phyloP scores from a whole-genome alignment of 2,329 filamentous ascomycete species.

The Colletotrichum neosansevieriae region DNA sequence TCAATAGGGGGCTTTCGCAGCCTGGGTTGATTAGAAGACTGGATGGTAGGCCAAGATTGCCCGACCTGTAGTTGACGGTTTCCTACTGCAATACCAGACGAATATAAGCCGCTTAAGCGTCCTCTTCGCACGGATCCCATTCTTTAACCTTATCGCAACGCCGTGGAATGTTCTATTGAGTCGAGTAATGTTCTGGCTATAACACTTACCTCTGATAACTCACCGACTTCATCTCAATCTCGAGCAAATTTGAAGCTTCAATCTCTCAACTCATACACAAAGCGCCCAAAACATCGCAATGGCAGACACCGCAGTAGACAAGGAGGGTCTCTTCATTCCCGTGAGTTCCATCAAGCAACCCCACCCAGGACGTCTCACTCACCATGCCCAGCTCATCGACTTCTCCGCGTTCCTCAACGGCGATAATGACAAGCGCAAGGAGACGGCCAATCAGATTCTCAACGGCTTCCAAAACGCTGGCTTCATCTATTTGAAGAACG shows the following conservation, averaged over 20 bases:
- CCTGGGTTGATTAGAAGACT: slow-evolving; percentile 8
- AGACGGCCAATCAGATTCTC: slow-evolving; percentile 79
- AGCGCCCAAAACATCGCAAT: slow-evolving; percentile 44
- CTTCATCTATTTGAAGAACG: slow-evolving; percentile 89
- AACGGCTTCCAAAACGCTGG: slow-evolving; percentile 86
- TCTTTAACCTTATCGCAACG: slow-evolving; percentile 31
- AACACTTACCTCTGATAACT: neutral
- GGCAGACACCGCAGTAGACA: slow-evolving; percentile 60
- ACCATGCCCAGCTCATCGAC: slow-evolving; percentile 74
- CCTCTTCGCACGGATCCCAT: slow-evolving; percentile 21
- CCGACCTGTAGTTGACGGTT: slow-evolving; percentile 30
- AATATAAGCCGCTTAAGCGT: slow-evolving; percentile 28
- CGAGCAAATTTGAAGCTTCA: neutral
- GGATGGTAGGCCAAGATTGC: slow-evolving; percentile 11
- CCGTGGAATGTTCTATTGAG: slow-evolving; percentile 3
- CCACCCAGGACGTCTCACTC: slow-evolving; percentile 9
- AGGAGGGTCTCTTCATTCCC: slow-evolving; percentile 67
- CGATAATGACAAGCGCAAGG: slow-evolving; percentile 67
- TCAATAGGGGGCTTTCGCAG: slow-evolving; percentile 14
- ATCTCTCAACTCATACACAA: neutral
- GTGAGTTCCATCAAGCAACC: slow-evolving; percentile 51
- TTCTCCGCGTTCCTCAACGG: slow-evolving; percentile 80
- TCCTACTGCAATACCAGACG: neutral
- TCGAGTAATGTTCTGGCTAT: slow-evolving; percentile 4
- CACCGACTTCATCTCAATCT: neutral